A percentile compares a stretch with the other conserved stretches of the same genome.
Conservation (phyloP, 305 asterid species). For the Lippia alba region DNA sequence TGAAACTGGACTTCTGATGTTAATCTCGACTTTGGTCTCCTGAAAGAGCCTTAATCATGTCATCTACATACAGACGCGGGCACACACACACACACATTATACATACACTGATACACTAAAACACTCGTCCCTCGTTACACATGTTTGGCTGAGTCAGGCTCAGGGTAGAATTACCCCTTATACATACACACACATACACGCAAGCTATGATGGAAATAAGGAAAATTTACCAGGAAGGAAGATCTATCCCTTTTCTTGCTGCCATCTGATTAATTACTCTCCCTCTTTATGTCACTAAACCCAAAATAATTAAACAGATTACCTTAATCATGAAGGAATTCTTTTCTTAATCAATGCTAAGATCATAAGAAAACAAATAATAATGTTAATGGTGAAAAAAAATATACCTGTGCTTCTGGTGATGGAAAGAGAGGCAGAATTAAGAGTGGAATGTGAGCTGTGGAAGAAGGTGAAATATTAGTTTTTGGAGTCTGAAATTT, state of each 20-base stretch:
- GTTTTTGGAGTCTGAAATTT: neutral
- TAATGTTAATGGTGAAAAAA: neutral
- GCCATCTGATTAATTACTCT: constrained; percentile 44
- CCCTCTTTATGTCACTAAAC: too few relatives aligned
- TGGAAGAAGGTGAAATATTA: neutral
- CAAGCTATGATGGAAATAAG: neutral
- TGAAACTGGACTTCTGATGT: constrained; percentile 55
- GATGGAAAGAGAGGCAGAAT: neutral
- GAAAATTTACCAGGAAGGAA: constrained; percentile 45
- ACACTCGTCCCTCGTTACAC: too few relatives aligned
- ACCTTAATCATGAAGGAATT: too few relatives aligned
- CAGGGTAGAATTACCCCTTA: too few relatives aligned
- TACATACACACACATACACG: too few relatives aligned
- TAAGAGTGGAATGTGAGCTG: neutral
- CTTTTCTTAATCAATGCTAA: too few relatives aligned
- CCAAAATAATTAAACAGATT: too few relatives aligned
- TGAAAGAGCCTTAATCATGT: constrained; percentile 24
- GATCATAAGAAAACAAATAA: too few relatives aligned
- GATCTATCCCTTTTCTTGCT: constrained; percentile 41
- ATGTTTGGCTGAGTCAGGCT: too few relatives aligned
- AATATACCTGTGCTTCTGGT: constrained; percentile 17
- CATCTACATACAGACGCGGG: too few relatives aligned
- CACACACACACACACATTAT: too few relatives aligned
- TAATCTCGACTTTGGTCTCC: constrained; percentile 53
- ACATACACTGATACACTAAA: too few relatives aligned